Percentiles rank a stretch among this genome's conserved stretches.
These are phyloP conservation scores for Seiridium unicorne DNA, from an alignment of 2,329 filamentous ascomycete genomes.

Conservation along the genomic window DNA sequence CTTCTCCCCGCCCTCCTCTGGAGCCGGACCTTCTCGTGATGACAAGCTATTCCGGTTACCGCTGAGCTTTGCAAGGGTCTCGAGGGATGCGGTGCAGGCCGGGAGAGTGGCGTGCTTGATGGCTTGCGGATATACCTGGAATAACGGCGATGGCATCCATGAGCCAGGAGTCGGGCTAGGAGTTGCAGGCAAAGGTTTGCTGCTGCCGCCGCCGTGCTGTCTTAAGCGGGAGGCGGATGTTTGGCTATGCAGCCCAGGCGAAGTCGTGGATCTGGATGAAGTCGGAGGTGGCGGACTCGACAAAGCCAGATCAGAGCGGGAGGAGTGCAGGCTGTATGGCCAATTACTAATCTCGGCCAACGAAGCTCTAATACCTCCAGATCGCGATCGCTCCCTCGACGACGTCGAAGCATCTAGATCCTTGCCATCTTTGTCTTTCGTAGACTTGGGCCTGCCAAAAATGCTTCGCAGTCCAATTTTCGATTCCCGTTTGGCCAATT, in stretches of 20 bases:
- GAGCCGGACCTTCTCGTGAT: constrained; percentile 30
- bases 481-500: constrained; percentile 47
- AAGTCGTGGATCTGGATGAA: constrained; percentile 13
- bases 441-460: constrained; percentile 44
- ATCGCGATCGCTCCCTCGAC: constrained; percentile 28
- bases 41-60: constrained; percentile 45
- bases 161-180: constrained; percentile 14
- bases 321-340: constrained; percentile 35
- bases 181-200: constrained; percentile 14
- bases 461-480: constrained; percentile 49
- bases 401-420: constrained; percentile 25
- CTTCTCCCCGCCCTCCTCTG: constrained; percentile 25
- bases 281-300: constrained; percentile 15
- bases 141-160: constrained; percentile 74
- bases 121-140: constrained; percentile 83
- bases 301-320: constrained; percentile 34
- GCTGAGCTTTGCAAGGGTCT: constrained; percentile 64
- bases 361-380: constrained; percentile 42
- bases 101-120: constrained; percentile 72
- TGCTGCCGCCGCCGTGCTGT: constrained; percentile 11
- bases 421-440: constrained; percentile 25
- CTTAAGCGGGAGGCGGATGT: constrained; percentile 9
- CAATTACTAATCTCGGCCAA: constrained; percentile 40
- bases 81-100: constrained; percentile 65
- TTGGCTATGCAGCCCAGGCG: constrained; percentile 6